A percentile compares a stretch with the other conserved stretches of the same genome.
These are phyloP conservation scores for Fusarium miscanthi DNA, from an alignment of 2,329 filamentous ascomycete species.

Conservation along the genomic window DNA sequence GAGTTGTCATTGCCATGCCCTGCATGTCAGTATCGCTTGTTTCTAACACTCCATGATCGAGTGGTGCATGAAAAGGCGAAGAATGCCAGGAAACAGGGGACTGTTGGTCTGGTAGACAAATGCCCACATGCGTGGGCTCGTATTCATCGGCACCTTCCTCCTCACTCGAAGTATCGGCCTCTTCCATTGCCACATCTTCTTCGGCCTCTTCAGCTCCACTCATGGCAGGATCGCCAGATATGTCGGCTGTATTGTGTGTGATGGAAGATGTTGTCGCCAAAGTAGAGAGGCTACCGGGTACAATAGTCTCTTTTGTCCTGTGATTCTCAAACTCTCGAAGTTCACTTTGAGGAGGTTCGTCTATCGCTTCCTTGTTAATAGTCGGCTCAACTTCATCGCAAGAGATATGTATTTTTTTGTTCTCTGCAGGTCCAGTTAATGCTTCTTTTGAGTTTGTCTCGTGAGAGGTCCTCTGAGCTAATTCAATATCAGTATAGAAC, in stretches of 20 bases:
- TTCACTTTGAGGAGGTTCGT: background rate
- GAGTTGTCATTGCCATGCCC: conserved; percentile 35
- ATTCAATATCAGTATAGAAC: conserved; percentile 21
- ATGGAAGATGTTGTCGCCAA: background rate
- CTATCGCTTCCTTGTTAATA: background rate
- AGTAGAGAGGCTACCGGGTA: background rate
- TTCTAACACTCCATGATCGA: conserved; percentile 37
- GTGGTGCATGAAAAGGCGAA: conserved; percentile 21
- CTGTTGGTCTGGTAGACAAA: conserved; percentile 25
- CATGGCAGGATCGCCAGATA: background rate
- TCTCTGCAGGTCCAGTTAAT: background rate
- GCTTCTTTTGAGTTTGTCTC: background rate
- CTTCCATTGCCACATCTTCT: conserved; percentile 42
- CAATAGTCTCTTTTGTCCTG: background rate
- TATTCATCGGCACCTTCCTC: conserved; percentile 61
- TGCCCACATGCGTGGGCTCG: conserved; percentile 62
- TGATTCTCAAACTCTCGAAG: background rate
- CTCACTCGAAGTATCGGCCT: conserved; percentile 31
- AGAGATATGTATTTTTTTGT: background rate
- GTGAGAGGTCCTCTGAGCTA: conserved; percentile 19
- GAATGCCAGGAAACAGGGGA: conserved; percentile 6
- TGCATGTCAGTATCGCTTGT: conserved; percentile 46
- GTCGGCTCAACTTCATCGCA: background rate
- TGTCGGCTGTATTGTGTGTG: background rate
- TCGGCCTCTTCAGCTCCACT: conserved; percentile 20